These are phyloP conservation scores for Alternaria panax DNA, from an alignment of 2,329 filamentous ascomycete species.

Conservation along the genomic window DNA sequence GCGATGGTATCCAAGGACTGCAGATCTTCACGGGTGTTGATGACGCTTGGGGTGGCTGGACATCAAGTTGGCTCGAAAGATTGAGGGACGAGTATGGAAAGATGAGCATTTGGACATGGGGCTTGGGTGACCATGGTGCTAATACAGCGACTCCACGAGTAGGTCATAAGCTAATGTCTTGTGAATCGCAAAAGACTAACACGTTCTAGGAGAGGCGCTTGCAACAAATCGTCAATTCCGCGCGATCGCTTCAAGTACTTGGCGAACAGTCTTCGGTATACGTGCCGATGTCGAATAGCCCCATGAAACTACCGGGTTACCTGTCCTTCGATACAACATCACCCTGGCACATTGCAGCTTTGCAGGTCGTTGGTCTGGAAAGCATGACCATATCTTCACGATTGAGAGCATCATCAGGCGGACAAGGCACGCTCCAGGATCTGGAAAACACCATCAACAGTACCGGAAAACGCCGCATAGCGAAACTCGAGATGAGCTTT, in stretches of 20 bases:
- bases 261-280: slow-evolving; percentile 77
- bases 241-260: slow-evolving; percentile 73
- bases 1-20: slow-evolving; percentile 88
- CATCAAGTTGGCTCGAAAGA: slow-evolving; percentile 62
- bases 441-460: slow-evolving; percentile 73
- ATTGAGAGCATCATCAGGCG: slow-evolving; percentile 57
- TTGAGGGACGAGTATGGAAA: slow-evolving; percentile 92
- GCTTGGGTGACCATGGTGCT: slow-evolving; percentile 67
- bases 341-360: slow-evolving; percentile 79
- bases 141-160: slow-evolving; percentile 49
- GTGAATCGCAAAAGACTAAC: slow-evolving; percentile 17
- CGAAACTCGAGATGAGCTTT: slow-evolving; percentile 74
- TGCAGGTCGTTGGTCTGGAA: slow-evolving; percentile 80
- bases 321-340: slow-evolving; percentile 69
- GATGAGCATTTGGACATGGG: slow-evolving; percentile 86
- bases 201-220: slow-evolving; percentile 64
- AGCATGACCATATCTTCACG: slow-evolving; percentile 79
- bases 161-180: slow-evolving; percentile 36
- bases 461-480: slow-evolving; percentile 81
- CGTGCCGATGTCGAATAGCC: slow-evolving; percentile 72
- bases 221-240: slow-evolving; percentile 74
- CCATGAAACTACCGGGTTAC: slow-evolving; percentile 63
- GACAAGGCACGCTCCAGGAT: slow-evolving; percentile 64
- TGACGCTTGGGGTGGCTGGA: slow-evolving; percentile 60
- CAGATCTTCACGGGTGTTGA: slow-evolving; percentile 67